Percentiles rank a stretch among this genome's conserved stretches.
Conservation (phyloP, 2,329 filamentous ascomycete species). For the Aschersonia sp. region DNA sequence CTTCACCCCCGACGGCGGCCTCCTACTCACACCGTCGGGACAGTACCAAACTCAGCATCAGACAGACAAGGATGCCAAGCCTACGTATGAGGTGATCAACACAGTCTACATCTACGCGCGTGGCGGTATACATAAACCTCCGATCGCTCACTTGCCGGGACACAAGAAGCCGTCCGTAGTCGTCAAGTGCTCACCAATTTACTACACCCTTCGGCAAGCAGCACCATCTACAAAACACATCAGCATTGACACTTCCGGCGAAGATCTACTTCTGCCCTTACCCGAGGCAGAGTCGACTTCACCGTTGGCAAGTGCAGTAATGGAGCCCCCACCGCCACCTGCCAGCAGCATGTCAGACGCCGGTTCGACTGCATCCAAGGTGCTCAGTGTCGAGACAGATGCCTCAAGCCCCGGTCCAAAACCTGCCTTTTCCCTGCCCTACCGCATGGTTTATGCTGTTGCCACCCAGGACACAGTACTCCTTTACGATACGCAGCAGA, state of each 20-base stretch:
- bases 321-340: conserved; percentile 69
- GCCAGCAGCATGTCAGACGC: conserved; percentile 34
- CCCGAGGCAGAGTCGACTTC: conserved; percentile 68
- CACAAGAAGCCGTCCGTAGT: conserved; percentile 98
- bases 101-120: conserved; percentile 97
- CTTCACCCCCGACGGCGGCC: conserved; percentile 88
- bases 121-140: conserved; percentile 91
- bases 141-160: conserved; percentile 84
- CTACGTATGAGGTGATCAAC: conserved; percentile 77
- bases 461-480: conserved; percentile 92
- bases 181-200: conserved; percentile 82
- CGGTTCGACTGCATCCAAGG: conserved; percentile 36
- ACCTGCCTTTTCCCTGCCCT: conserved; percentile 71
- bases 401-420: conserved; percentile 43
- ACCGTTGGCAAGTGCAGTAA: conserved; percentile 43
- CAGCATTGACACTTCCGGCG: conserved; percentile 82
- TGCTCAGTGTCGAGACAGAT: conserved; percentile 26
- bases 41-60: conserved; percentile 80
- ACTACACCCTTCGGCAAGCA: conserved; percentile 65
- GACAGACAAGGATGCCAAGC: conserved; percentile 50
- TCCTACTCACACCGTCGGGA: conserved; percentile 86
- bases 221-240: conserved; percentile 68
- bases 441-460: conserved; percentile 91
- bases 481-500: conserved; percentile 93
- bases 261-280: conserved; percentile 69